These are phyloP conservation scores for Balansia obtecta DNA, from an alignment of 2,329 filamentous ascomycete genomes.

Conservation along the genomic window DNA sequence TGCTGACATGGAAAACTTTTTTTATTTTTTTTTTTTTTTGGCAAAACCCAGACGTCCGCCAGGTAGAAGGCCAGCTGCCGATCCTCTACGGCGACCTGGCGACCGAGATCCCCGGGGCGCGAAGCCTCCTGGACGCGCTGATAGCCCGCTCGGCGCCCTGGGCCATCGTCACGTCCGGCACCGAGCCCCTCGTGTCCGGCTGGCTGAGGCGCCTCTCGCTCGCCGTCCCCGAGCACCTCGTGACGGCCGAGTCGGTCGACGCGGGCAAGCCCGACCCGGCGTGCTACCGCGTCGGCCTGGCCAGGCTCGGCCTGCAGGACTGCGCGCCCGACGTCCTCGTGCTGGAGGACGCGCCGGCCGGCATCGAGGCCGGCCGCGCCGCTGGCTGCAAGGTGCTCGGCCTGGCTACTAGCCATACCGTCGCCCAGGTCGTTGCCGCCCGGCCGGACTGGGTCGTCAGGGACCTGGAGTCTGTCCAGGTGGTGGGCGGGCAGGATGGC, in stretches of 20 bases:
- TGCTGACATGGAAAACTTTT: not conserved
- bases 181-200: slow-evolving; percentile 52
- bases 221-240: slow-evolving; percentile 50
- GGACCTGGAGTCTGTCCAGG: slow-evolving; percentile 62
- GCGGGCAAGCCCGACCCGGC: slow-evolving; percentile 67
- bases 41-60: slow-evolving; percentile 51
- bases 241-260: slow-evolving; percentile 64
- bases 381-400: slow-evolving; percentile 78
- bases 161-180: slow-evolving; percentile 78
- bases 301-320: slow-evolving; percentile 42
- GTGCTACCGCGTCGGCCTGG: slow-evolving; percentile 58
- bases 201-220: slow-evolving; percentile 60
- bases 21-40: too few species aligned
- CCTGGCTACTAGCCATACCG: slow-evolving; percentile 71
- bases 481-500: slow-evolving; percentile 46
- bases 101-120: slow-evolving; percentile 73
- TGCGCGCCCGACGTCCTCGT: slow-evolving; percentile 50
- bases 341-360: slow-evolving; percentile 80
- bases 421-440: slow-evolving; percentile 57
- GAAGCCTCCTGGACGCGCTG: slow-evolving; percentile 55
- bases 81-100: slow-evolving; percentile 65
- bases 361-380: slow-evolving; percentile 69
- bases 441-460: slow-evolving; percentile 80
- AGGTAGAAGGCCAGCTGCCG: slow-evolving; percentile 69
- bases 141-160: slow-evolving; percentile 54